Evolutionary conservation across 148 eudicot species (phyloP).

Genomic region (Tetragonia tetragonoides): DNA sequence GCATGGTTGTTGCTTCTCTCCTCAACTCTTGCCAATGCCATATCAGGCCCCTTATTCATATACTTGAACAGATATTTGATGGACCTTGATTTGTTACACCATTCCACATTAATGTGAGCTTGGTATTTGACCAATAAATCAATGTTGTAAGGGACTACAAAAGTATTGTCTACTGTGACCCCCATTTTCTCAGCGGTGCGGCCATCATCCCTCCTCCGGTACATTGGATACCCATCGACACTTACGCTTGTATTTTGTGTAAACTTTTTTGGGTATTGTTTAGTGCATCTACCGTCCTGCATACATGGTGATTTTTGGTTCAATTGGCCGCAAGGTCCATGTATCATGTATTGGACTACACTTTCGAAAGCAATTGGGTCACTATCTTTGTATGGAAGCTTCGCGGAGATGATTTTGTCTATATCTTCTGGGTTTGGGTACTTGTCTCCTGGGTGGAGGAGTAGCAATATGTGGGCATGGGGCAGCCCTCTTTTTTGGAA

Average conservation of each 20-base stretch:
- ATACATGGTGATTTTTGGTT: neutral
- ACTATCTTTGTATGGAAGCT: neutral
- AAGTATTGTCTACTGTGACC: too few species aligned
- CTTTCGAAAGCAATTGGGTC: neutral
- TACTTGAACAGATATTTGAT: slow-evolving; percentile 21
- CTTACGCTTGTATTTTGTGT: neutral
- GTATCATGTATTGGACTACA: slow-evolving; percentile 7
- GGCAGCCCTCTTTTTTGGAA: slow-evolving; percentile 18
- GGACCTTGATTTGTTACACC: slow-evolving; percentile 8
- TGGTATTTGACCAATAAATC: too few species aligned
- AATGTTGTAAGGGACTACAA: too few species aligned
- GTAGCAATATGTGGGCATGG: slow-evolving; percentile 5
- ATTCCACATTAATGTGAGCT: too few species aligned
- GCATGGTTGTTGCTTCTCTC: neutral
- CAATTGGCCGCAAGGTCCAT: slow-evolving; percentile 10
- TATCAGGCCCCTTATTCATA: slow-evolving; percentile 20
- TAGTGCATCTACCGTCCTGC: neutral
- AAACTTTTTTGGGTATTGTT: slow-evolving; percentile 5
- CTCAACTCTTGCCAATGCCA: neutral
- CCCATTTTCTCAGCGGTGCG: too few species aligned
- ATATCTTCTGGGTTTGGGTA: neutral
- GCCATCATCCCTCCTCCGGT: too few species aligned
- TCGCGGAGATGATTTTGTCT: slow-evolving; percentile 5
- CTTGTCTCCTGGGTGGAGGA: neutral
- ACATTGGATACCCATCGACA: neutral